These are phyloP conservation scores for Eucalyptus rudis DNA, from an alignment of 345 rosid species.

Conservation along the genomic window DNA sequence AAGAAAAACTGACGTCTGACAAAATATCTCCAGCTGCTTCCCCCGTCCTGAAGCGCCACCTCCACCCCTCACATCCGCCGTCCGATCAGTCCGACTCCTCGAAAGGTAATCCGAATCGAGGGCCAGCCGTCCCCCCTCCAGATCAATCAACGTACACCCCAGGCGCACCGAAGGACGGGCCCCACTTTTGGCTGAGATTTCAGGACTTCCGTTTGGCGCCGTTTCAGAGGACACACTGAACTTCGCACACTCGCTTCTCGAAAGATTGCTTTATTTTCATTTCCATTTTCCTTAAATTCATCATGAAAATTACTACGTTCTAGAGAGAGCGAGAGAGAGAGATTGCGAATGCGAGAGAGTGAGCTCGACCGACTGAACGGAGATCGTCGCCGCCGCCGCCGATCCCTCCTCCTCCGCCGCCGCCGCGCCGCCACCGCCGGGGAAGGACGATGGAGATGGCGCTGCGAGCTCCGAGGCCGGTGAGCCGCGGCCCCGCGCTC, in stretches of 20 bases:
- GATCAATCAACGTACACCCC: not conserved
- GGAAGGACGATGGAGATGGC: slow-evolving; percentile 43
- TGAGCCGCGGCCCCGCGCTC: slow-evolving; percentile 19
- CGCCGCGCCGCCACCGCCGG: not conserved
- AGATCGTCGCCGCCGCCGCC: not conserved
- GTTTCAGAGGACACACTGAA: not conserved
- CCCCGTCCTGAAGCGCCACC: not conserved
- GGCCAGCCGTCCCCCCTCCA: not conserved
- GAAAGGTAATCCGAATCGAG: not conserved
- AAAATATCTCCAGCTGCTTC: not conserved
- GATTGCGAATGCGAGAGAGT: not conserved
- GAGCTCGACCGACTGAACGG: not conserved
- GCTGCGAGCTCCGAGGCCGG: slow-evolving; percentile 42
- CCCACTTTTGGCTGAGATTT: not conserved
- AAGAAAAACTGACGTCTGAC: not conserved
- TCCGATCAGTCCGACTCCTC: not conserved
- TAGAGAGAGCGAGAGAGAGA: not conserved
- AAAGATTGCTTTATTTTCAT: not conserved
- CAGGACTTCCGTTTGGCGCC: not conserved
- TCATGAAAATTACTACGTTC: not conserved
- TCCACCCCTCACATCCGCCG: not conserved
- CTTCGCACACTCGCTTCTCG: not conserved
- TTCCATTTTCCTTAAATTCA: not conserved
- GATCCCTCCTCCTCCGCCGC: not conserved
- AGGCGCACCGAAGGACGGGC: not conserved